These are phyloP conservation scores for Paraglomus brasilianum DNA, from an alignment of 192 early-diverging fungal genomes.

Conservation along the genomic window DNA sequence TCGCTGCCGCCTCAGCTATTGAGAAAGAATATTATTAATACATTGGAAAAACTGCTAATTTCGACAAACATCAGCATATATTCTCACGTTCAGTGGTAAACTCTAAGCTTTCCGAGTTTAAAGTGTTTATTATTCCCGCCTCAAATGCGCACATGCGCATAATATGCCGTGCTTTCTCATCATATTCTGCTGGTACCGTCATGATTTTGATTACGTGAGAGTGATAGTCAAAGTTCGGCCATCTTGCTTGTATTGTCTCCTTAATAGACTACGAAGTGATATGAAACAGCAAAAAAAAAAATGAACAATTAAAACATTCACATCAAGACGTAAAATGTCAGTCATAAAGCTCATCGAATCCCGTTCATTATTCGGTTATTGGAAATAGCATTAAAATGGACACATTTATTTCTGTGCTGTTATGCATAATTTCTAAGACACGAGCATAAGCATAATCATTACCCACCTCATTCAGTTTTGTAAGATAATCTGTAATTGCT, in stretches of 20 bases:
- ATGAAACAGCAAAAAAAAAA: too few relatives aligned
- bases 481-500: conserved; percentile 12
- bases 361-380: too few relatives aligned
- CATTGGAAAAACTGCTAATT: too few relatives aligned
- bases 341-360: too few relatives aligned
- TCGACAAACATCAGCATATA: not conserved
- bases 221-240: conserved; percentile 19
- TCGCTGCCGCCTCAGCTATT: conserved; percentile 10
- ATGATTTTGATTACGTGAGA: conserved; percentile 15
- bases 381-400: too few relatives aligned
- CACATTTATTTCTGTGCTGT: too few relatives aligned
- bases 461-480: conserved; percentile 25
- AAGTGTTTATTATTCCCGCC: conserved; percentile 43
- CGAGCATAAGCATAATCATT: too few relatives aligned
- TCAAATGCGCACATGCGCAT: conserved; percentile 52
- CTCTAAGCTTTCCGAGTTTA: not conserved
- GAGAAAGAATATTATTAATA: too few relatives aligned
- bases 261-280: not conserved
- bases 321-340: too few relatives aligned
- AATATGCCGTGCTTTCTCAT: conserved; percentile 49
- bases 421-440: too few relatives aligned
- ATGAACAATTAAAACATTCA: too few relatives aligned
- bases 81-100: not conserved
- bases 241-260: not conserved
- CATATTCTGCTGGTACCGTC: conserved; percentile 57